Conservation (phyloP, 768 basidiomycete species). For the Trametes elegans region DNA sequence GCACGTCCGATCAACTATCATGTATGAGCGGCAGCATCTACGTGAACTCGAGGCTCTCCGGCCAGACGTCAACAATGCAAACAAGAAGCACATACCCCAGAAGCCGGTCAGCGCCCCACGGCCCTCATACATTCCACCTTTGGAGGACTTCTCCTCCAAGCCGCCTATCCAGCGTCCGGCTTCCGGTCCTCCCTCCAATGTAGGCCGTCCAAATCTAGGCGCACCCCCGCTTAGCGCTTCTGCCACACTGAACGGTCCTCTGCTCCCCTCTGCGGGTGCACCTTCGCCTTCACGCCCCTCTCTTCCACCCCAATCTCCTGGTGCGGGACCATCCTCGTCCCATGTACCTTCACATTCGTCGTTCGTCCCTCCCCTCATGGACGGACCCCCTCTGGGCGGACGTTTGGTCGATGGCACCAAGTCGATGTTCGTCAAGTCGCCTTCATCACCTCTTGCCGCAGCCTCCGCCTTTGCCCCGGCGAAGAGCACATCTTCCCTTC, state of each 20-base stretch:
- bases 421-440: constrained; percentile 73
- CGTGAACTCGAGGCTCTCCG: constrained; percentile 85
- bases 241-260: constrained; percentile 2
- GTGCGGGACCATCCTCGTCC: constrained; percentile 53
- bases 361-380: constrained; percentile 29
- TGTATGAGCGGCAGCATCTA: constrained; percentile 88
- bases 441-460: constrained; percentile 36
- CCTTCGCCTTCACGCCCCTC: constrained; percentile 3
- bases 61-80: constrained; percentile 69
- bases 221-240: constrained; percentile 8
- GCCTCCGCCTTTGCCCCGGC: constrained; percentile 26
- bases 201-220: constrained; percentile 18
- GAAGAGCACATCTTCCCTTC: not conserved
- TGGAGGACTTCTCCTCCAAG: constrained; percentile 56
- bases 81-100: constrained; percentile 52
- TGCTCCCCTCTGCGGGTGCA: not conserved
- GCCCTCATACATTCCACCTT: constrained; percentile 57
- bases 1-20: constrained; percentile 86
- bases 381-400: constrained; percentile 58
- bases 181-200: constrained; percentile 22
- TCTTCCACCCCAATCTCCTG: constrained; percentile 47
- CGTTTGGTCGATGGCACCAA: constrained; percentile 72
- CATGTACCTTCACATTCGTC: constrained; percentile 31
- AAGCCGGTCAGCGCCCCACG: constrained; percentile 52
- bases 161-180: constrained; percentile 29